Evolutionary conservation across 352 stramenopile genomes (phyloP), one percentile per base, ranked within the genome.

Genomic region (Phytophthora cactorum): DNA sequence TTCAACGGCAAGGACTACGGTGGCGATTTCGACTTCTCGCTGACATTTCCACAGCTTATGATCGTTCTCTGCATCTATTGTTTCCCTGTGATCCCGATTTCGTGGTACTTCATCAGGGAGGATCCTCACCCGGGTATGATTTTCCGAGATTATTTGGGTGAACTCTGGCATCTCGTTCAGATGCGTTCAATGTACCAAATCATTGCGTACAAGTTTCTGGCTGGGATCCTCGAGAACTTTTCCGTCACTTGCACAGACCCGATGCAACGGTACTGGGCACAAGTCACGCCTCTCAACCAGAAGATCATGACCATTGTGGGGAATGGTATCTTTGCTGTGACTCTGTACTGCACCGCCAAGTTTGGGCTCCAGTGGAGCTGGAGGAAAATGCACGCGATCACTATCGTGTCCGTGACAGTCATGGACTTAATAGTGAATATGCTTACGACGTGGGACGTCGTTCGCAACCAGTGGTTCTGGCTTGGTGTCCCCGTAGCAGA

Each of bases 1-100:
- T 82, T 86, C 66, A 89, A 89, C 52, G 75, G 75, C 14, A 59
- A 75, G 15, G 47, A 84, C 7, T 89, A 86, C 60, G 78, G 78
- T n/a, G 77, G 80, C 15, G 55, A 75, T 47, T 84, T 89, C 29
- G 59, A 81, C 52, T 86, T 84, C 49, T 83, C 71, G 27, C 43
- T 87, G 12, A 70, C 45, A 5, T 84, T 86, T 54, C 71, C 75
- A 15, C 56, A 74, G 38, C 58, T 86, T 1, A 84, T 87, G 76
- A 11, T 75, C 0, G 73, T 84, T 12, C 58, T 82, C 7, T 67
- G 60, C 3, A 62, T 84, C 11, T 77, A 57, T 38, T 70, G 67
- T 17, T 49, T 77, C n/a, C 74, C 74, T 14, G 63, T 87, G 44
- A 77, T 87, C 25, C 74, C 75, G 15, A 63, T 81, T 54, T 78